A percentile compares a stretch with the other conserved stretches of the same genome.
These are phyloP conservation scores for Alternaria gaisen DNA, from an alignment of 2,329 filamentous ascomycete genomes.

Conservation along the genomic window DNA sequence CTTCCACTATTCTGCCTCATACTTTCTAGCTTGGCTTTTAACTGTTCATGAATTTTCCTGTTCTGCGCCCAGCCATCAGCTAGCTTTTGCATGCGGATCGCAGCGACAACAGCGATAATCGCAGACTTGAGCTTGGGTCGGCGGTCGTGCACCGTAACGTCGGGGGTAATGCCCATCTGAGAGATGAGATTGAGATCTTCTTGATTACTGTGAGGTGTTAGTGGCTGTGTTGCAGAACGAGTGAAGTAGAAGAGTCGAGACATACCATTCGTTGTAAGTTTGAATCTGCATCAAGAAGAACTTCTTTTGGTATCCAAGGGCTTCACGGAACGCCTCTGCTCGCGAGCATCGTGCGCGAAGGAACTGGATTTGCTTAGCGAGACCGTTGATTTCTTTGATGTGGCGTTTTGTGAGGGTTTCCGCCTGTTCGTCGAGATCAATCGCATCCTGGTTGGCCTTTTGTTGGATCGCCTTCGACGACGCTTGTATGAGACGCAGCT, in stretches of 20 bases:
- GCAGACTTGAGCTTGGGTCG: constrained; percentile 60
- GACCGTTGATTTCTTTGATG: constrained; percentile 78
- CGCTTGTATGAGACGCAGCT: constrained; percentile 37
- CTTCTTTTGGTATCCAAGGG: constrained; percentile 86
- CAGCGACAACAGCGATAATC: constrained; percentile 59
- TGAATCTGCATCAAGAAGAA: constrained; percentile 82
- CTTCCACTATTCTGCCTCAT: constrained; percentile 49
- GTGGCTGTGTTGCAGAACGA: background rate
- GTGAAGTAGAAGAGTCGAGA: constrained; percentile 37
- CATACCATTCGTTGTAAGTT: constrained; percentile 89
- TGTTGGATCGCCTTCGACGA: constrained; percentile 41
- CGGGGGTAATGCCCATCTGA: constrained; percentile 75
- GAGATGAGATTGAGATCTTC: constrained; percentile 86
- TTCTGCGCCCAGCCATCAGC: constrained; percentile 61
- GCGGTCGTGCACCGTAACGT: constrained; percentile 55
- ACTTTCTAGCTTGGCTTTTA: constrained; percentile 57
- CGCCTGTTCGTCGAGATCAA: constrained; percentile 56
- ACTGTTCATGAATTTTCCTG: constrained; percentile 58
- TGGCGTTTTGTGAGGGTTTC: constrained; percentile 74
- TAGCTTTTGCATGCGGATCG: constrained; percentile 61
- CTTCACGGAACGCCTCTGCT: constrained; percentile 80
- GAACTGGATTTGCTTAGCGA: constrained; percentile 91
- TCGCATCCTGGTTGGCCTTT: constrained; percentile 40
- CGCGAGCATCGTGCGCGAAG: constrained; percentile 82
- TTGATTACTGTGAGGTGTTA: constrained; percentile 75